Percentiles rank a stretch among this genome's conserved stretches.
Conservation (phyloP, 2,329 filamentous ascomycete species). For the Laburnicola sp. region DNA sequence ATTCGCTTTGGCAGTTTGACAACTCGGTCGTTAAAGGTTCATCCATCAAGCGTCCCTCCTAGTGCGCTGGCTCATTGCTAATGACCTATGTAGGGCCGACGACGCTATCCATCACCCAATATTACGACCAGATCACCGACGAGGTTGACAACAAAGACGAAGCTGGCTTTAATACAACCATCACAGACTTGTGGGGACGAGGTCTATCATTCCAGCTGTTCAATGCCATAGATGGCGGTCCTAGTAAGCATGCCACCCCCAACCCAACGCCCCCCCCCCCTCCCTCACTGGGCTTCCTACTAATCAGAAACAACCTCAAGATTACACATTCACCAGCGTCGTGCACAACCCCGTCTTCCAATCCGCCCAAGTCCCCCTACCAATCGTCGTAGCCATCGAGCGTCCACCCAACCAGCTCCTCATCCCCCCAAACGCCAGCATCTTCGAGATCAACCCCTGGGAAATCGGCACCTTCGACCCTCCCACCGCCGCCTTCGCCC, state of each 20-base stretch:
- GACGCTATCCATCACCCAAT: constrained; percentile 56
- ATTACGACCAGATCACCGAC: constrained; percentile 63
- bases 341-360: constrained; percentile 65
- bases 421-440: constrained; percentile 69
- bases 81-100: constrained; percentile 17
- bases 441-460: constrained; percentile 77
- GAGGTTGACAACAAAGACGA: constrained; percentile 64
- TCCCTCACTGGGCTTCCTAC: background rate
- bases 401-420: constrained; percentile 64
- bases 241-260: background rate
- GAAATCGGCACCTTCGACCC: constrained; percentile 79
- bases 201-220: constrained; percentile 82
- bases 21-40: constrained; percentile 60
- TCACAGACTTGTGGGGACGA: constrained; percentile 87
- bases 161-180: constrained; percentile 63
- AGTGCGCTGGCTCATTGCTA: constrained; percentile 48
- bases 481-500: constrained; percentile 70
- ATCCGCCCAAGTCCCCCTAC: constrained; percentile 67
- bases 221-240: constrained; percentile 71
- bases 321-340: constrained; percentile 82
- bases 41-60: constrained; percentile 53
- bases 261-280: no score
- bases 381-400: constrained; percentile 71
- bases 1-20: constrained; percentile 61
- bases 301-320: constrained; percentile 22